phyloP scores from a whole-genome alignment of 129 eudicot species.

The Escallonia rubra region DNA sequence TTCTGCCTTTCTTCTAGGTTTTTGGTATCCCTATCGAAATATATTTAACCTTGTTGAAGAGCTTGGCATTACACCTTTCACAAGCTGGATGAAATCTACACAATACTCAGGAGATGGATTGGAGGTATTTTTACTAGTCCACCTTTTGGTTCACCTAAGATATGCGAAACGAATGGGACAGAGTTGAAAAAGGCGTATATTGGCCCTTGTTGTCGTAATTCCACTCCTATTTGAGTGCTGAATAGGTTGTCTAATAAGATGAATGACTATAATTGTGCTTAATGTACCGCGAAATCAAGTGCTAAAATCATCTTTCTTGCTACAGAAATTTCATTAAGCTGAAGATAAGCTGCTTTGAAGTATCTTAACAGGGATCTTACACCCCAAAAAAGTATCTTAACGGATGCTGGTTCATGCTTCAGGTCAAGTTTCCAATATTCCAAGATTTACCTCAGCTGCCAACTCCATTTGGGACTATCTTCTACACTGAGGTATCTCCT shows the following conservation, averaged over 20 bases:
- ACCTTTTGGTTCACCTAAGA: background rate
- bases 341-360: background rate
- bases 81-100: conserved; percentile 38
- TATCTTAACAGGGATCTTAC: background rate
- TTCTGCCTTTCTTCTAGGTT: conserved; percentile 22
- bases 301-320: too few species aligned
- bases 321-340: background rate
- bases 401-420: conserved; percentile 8
- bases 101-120: conserved; percentile 43
- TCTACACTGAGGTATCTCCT: conserved; percentile 28
- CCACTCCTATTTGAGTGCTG: too few species aligned
- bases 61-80: conserved; percentile 41
- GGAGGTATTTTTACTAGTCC: conserved; percentile 26
- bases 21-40: conserved; percentile 48
- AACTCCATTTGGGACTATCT: conserved; percentile 40
- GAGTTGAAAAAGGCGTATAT: too few species aligned
- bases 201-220: too few species aligned
- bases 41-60: conserved; percentile 41
- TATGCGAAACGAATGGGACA: background rate
- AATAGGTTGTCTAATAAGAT: too few species aligned
- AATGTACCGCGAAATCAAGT: too few species aligned
- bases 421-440: conserved; percentile 44
- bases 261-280: too few species aligned
- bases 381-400: too few species aligned
- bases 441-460: conserved; percentile 35